Evolutionary conservation across 169 alveolate species (phyloP).

Genomic region (Plasmodium reichenowi): DNA sequence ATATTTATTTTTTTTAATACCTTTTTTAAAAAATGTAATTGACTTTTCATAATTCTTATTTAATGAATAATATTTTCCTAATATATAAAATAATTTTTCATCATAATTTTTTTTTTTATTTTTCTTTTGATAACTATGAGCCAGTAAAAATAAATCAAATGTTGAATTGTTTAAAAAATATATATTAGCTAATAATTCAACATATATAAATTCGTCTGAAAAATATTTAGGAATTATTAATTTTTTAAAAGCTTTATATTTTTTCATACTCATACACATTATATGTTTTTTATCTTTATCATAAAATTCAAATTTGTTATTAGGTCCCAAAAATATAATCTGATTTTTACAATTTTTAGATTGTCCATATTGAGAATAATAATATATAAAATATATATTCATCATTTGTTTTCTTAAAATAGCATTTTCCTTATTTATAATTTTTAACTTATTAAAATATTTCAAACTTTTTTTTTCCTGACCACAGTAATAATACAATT

Average conservation of each 20-base stretch:
- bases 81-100: constrained; percentile 15
- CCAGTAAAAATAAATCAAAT: constrained; percentile 3
- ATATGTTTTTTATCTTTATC: neutral
- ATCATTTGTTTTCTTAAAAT: constrained; percentile 14
- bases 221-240: constrained; percentile 28
- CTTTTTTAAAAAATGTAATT: constrained; percentile 33
- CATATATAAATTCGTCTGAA: constrained; percentile 31
- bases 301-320: neutral
- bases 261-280: constrained; percentile 12
- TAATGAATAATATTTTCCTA: constrained; percentile 45
- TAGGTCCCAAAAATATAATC: too few species aligned
- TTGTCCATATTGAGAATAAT: neutral
- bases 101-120: neutral
- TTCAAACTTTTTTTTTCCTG: constrained; percentile 25
- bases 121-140: constrained; percentile 20
- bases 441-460: constrained; percentile 25
- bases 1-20: constrained; percentile 16
- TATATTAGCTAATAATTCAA: constrained; percentile 44
- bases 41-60: constrained; percentile 8
- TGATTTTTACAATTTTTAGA: too few species aligned
- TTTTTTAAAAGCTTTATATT: constrained; percentile 19
- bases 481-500: constrained; percentile 45
- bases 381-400: constrained; percentile 12
- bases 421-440: constrained; percentile 7
- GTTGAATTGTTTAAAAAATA: constrained; percentile 19